Conservation (phyloP, 2,329 filamentous ascomycete species). For the Zymoseptoria crescenta region DNA sequence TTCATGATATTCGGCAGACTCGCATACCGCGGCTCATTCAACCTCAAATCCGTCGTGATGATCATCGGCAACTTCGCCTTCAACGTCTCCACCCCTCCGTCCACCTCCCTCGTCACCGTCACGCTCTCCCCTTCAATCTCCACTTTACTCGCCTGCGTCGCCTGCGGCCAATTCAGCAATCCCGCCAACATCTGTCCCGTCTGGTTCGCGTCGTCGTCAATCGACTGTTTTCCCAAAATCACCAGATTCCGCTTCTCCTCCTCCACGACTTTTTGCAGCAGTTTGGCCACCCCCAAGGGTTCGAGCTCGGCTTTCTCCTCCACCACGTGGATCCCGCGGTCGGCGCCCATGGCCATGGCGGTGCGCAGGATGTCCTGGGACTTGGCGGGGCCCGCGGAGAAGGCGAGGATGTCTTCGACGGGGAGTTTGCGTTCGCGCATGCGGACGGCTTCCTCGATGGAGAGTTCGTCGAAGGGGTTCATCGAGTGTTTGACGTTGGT, state of each 20-base stretch:
- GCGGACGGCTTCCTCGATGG: conserved; percentile 89
- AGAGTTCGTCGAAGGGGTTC: conserved; percentile 99
- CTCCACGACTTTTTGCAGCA: conserved; percentile 71
- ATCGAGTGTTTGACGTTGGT: conserved; percentile 94
- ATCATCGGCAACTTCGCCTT: conserved; percentile 80
- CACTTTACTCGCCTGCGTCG: conserved; percentile 84
- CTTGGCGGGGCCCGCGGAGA: conserved; percentile 83
- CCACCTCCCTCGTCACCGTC: conserved; percentile 82
- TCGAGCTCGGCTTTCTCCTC: conserved; percentile 69
- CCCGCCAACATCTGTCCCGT: conserved; percentile 98
- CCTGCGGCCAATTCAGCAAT: conserved; percentile 84
- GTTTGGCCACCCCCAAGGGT: conserved; percentile 83
- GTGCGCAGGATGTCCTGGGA: conserved; percentile 82
- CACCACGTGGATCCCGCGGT: conserved; percentile 75
- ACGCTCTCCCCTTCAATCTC: conserved; percentile 64
- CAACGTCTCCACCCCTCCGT: conserved; percentile 89
- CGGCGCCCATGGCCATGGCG: conserved; percentile 97
- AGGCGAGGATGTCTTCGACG: conserved; percentile 84
- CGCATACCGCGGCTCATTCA: conserved; percentile 94
- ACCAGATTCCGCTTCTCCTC: conserved; percentile 85
- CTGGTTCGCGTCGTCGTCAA: conserved; percentile 92
- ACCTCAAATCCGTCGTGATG: conserved; percentile 84
- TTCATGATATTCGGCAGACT: conserved; percentile 99
- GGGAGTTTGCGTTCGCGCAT: conserved; percentile 67
- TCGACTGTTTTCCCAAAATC: conserved; percentile 93